Conservation (phyloP, 2,329 filamentous ascomycete species). For the Fusarium denticulatum region DNA sequence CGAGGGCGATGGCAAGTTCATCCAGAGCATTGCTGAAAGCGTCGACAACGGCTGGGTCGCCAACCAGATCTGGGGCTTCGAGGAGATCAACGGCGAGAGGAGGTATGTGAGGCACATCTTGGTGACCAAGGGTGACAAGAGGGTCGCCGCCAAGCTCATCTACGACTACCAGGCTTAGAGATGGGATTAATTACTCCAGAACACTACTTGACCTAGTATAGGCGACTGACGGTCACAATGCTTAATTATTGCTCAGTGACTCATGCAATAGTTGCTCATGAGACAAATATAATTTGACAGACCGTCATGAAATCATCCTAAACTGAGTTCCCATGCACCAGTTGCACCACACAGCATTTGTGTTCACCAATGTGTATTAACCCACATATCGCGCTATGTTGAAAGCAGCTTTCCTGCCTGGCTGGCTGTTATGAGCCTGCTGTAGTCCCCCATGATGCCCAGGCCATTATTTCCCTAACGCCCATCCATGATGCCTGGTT, state of each 20-base stretch:
- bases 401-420: conserved; percentile 32
- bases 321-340: neutral
- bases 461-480: conserved; percentile 38
- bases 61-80: conserved; percentile 69
- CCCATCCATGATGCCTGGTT: conserved; percentile 35
- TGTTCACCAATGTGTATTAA: conserved; percentile 10
- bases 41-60: conserved; percentile 64
- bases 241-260: neutral
- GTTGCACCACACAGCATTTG: neutral
- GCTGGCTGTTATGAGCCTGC: conserved; percentile 5
- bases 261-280: neutral
- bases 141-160: conserved; percentile 62
- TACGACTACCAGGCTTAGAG: conserved; percentile 60
- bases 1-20: conserved; percentile 67
- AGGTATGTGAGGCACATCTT: conserved; percentile 64
- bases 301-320: neutral
- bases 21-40: conserved; percentile 72
- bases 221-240: neutral
- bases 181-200: neutral
- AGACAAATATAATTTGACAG: conserved; percentile 5
- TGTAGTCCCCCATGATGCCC: conserved; percentile 23
- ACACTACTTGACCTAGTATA: conserved; percentile 1
- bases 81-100: conserved; percentile 62
- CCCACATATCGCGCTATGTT: conserved; percentile 29
- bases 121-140: conserved; percentile 60